Conservation (phyloP, 495 filamentous ascomycete genomes). For the Aspergillus asperescens region DNA sequence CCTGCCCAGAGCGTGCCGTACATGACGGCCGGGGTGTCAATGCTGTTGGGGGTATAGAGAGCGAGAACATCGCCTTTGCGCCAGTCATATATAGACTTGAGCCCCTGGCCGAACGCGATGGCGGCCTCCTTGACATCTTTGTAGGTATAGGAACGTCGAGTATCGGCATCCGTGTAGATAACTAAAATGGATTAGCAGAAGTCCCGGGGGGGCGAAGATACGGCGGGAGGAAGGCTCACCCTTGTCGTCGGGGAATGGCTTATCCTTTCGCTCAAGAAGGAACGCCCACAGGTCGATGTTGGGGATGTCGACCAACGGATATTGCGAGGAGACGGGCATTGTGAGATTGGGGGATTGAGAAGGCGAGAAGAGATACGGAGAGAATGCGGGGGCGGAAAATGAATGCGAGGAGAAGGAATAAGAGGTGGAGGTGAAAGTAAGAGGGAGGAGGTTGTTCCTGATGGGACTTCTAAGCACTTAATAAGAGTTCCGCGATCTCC, state of each 20-base stretch:
- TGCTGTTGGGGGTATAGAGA: constrained; percentile 67
- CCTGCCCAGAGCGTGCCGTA: constrained; percentile 85
- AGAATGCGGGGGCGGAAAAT: not conserved
- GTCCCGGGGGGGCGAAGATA: not conserved
- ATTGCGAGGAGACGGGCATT: constrained; percentile 43
- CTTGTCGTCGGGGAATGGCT: constrained; percentile 56
- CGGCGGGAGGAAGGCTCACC: constrained; percentile 22
- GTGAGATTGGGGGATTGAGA: constrained; percentile 13
- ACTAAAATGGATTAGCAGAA: constrained; percentile 44
- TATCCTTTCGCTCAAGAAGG: constrained; percentile 71
- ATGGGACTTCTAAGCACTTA: not conserved
- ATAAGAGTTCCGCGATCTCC: too few species aligned
- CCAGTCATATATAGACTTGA: constrained; percentile 69
- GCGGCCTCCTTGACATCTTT: constrained; percentile 59
- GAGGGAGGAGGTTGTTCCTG: not conserved
- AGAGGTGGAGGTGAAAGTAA: not conserved
- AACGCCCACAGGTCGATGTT: constrained; percentile 65
- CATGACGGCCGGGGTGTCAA: constrained; percentile 65
- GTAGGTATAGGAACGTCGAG: constrained; percentile 68
- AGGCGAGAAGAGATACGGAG: not conserved
- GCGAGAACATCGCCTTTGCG: constrained; percentile 72
- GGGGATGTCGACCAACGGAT: constrained; percentile 36
- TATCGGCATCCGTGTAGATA: constrained; percentile 74
- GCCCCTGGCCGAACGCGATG: constrained; percentile 71
- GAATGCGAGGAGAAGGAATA: not conserved